Evolutionary conservation across 331 rosid species (phyloP), one percentile per base, ranked within the genome.

Genomic region (Arachis monticola): DNA sequence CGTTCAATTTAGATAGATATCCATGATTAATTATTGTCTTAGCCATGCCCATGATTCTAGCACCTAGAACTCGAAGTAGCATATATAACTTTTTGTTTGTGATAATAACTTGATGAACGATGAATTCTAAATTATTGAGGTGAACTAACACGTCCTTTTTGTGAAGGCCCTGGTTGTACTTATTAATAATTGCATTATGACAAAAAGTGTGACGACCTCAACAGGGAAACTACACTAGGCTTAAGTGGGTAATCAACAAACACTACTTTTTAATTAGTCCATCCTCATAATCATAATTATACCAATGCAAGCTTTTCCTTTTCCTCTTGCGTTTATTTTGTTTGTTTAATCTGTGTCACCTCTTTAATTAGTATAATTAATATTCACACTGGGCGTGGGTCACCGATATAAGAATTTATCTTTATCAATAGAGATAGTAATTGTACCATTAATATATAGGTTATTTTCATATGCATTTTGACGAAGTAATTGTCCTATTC

Each of bases 41-140:
- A 17, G 22, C 61, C 67, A 47, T 12, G 63, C n/a, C 53, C 67
- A 47, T 12, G 63, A 44, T 0, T 17, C 6, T 11, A 6, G 64
- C 53, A 64, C 7, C 69, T 46, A 45, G 38, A 35, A 35, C 40
- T 35, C 4, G 41, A 66, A 45, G 74, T 38, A 38, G 27, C 13
- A 38, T 32, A 22, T 44, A 32, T 14, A 69, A 51, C 44, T 66
- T 11, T 11, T 38, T 41, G 5, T 32, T 8, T 53, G 64, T 8
- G 40, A 4, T 55, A 17, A 17, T 17, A 1, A 13, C 60, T 53
- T 53, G 22, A 17, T 32, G 64, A 70, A 56, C 17, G 66, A 58
- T 30, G 59, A 48, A 72, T 67, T 67, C 46, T 47, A 32, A 46
- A 79, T 73, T 42, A 73, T 60, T 58, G 69, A 63, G 38, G 64